Base-by-base conservation (phyloP, 176 grass and related monocot genomes). In the Aegilops longissima region DNA sequence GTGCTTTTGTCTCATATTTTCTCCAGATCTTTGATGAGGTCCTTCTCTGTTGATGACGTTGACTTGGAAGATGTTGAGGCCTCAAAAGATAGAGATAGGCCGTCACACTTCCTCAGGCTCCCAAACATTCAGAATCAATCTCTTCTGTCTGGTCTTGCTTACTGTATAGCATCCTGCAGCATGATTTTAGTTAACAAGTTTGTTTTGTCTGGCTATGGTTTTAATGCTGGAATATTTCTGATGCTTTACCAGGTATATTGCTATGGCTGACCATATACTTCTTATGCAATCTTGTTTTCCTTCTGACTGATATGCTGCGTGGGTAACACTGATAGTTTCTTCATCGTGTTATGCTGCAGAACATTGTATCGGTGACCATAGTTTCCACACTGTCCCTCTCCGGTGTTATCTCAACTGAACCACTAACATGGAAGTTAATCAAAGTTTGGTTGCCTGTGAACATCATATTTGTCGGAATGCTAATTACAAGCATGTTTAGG, bases 401-500 rank as follows among this genome's bases (percentile, higher is more conserved):
- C 12, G 94, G 97, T 76, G 47, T 83, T 73, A 56, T 99, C 72
- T 80, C 97, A 64, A 99, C 94, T 40, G 97, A 99, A 88, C 97
- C 92, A 51, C 64, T 99, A 54, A 96, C 93, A 68, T 96, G 94
- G 97, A 92, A 88, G 77, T 74, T 99, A 82, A 90, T 99, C 42
- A 93, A 89, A 84, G 90, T 99, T 73, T 99, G 97, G 97, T 84
- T 96, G 35, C 97, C 97, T 9, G 97, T 96, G 70, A 99, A 99
- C 86, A 79, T 96, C 85, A 90, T 96, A 76, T 99, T 99, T 94
- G 97, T 99, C 20, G 97, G 90, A 81, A 99, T 99, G 94, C 92
- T 99, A 67, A 88, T 94, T 84, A 99, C 94, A 84, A 99, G 97
- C 90, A 99, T 99, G 94, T 96, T 99, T 84, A 99, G 97, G 97